Percentiles rank a stretch among this genome's conserved stretches.
These are phyloP conservation scores for Fragilaria radians DNA, from an alignment of 108 stramenopile genomes.

Conservation along the genomic window DNA sequence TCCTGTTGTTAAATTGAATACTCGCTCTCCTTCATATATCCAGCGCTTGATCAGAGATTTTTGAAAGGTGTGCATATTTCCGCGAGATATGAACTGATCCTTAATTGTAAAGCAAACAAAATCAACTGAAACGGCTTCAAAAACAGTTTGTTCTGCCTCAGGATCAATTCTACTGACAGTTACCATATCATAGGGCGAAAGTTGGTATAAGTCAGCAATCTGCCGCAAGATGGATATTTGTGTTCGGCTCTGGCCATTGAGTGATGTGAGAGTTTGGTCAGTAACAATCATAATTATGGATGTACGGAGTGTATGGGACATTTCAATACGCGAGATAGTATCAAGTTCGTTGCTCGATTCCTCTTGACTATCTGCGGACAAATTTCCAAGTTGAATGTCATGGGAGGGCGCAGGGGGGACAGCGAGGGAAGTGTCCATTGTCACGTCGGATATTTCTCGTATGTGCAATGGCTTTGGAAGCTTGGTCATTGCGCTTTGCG, in stretches of 20 bases:
- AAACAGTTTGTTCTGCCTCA: conserved; percentile 38
- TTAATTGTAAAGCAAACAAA: conserved; percentile 83
- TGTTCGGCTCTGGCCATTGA: conserved; percentile 70
- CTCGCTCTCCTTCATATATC: conserved; percentile 81
- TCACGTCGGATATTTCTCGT: conserved; percentile 50
- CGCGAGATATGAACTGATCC: conserved; percentile 85
- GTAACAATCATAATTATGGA: conserved; percentile 73
- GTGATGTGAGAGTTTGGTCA: conserved; percentile 56
- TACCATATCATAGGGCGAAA: conserved; percentile 75
- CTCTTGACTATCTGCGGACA: background rate
- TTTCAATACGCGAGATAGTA: conserved; percentile 32
- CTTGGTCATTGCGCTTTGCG: background rate
- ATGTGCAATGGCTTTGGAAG: conserved; percentile 11
- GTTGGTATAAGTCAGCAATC: conserved; percentile 76
- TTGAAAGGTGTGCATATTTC: conserved; percentile 79
- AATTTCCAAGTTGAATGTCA: background rate
- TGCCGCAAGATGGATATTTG: conserved; percentile 73
- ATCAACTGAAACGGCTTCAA: conserved; percentile 68
- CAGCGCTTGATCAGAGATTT: conserved; percentile 50
- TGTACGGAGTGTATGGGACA: conserved; percentile 53
- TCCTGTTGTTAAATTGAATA: conserved; percentile 33
- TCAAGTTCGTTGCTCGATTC: conserved; percentile 11
- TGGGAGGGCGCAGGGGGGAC: background rate
- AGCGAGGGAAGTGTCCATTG: conserved; percentile 16
- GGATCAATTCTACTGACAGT: conserved; percentile 65